Evolutionary conservation across 2,329 filamentous ascomycete genomes (phyloP), one percentile per base, ranked within the genome.

Genomic region (Dactylellina sp.): DNA sequence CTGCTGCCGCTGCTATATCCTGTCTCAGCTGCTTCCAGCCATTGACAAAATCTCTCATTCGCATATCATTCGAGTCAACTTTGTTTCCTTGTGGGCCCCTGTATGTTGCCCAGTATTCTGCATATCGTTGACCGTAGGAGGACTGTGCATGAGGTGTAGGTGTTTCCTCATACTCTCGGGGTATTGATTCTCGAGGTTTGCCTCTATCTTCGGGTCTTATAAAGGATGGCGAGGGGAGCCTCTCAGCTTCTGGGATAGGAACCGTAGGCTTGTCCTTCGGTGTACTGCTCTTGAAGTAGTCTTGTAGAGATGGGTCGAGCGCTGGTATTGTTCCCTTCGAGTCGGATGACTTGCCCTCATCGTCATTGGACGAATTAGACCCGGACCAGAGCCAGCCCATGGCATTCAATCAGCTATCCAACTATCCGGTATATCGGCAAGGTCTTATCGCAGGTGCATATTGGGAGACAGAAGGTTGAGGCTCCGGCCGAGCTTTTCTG

Each of bases 51-150:
- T 92, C 88, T 80, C 87, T 85, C 76, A 96, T 85, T 80, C 91
- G 90, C 80, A 97, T 93, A 79, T 92, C 88, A 78, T 95, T 91
- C 40, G 87, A 88, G 65, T 90, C 84, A 37, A 84, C 80, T 59
- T 91, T 88, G 1, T 20, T 62, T 3, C 61, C 70, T 11, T 49
- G 42, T 4, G 60, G 53, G 7, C 94, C 89, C 70, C 86, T 86
- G 84, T 99, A 99, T 70, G 87, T 92, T 82, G 93, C 94, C 95
- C 95, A 99, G 32, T 99, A 84, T 80, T 98, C 87, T 64, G 93
- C 92, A 82, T 91, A 91, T 71, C 89, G 87, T 75, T 89, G 89
- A 80, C 91, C 89, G 79, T 86, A 78, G 83, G 75, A 2, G 62
- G 60, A 25, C 18, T 52, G 55, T 22, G 61, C 14, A 62, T 80